Evolutionary conservation across 2,329 filamentous ascomycete genomes (phyloP).

Genomic region (Dactylonectria macrodidyma): DNA sequence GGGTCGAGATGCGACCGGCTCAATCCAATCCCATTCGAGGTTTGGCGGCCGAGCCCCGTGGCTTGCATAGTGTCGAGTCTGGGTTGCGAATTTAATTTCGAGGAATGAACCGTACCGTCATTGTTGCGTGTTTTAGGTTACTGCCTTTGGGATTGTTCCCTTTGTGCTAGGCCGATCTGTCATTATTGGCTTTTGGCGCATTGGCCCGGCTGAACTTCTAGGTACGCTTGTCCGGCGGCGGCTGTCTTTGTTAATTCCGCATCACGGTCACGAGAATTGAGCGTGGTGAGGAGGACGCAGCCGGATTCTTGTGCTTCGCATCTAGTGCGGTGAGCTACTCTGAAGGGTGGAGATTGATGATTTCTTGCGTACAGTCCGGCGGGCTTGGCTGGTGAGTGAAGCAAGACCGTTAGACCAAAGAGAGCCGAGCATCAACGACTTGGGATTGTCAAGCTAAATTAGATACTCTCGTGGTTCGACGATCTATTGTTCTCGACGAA

Average conservation of each 20-base stretch:
- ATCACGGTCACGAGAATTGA: background rate
- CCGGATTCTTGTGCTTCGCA: constrained; percentile 7
- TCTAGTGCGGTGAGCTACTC: constrained; percentile 1
- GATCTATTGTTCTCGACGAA: background rate
- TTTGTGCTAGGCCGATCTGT: background rate
- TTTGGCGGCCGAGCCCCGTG: background rate
- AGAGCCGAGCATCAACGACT: no score
- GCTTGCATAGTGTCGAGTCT: background rate
- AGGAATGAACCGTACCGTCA: background rate
- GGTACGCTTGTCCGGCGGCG: background rate
- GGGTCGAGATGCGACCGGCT: background rate
- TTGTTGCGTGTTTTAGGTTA: background rate
- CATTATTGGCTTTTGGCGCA: background rate
- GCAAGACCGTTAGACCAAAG: background rate
- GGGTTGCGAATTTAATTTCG: background rate
- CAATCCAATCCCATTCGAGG: background rate
- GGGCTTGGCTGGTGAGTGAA: constrained; percentile 11
- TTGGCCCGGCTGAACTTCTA: background rate
- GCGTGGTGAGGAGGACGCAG: background rate
- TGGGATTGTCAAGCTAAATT: background rate
- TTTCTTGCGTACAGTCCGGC: constrained; percentile 8
- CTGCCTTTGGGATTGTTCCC: background rate
- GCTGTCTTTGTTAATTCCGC: background rate
- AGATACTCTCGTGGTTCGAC: background rate
- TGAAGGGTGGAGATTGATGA: constrained; percentile 15